These are phyloP conservation scores for Apodospora peruviana DNA, from an alignment of 495 filamentous ascomycete species.

Conservation along the genomic window DNA sequence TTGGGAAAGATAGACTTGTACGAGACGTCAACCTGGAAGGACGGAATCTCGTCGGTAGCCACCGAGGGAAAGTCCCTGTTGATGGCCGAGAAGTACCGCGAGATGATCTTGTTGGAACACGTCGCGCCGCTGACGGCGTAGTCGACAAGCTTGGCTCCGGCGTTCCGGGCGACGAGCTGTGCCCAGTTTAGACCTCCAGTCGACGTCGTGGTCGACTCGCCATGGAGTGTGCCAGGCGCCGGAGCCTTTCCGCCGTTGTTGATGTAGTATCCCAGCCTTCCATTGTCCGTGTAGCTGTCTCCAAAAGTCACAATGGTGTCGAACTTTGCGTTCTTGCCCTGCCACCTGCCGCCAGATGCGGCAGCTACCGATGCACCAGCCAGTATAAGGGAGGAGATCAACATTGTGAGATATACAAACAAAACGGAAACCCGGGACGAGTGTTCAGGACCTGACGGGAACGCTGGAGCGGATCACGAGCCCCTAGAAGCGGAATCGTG, in stretches of 20 bases:
- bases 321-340: slow-evolving; percentile 11
- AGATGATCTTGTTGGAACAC: slow-evolving; percentile 62
- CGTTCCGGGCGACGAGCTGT: slow-evolving; percentile 51
- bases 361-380: slow-evolving; percentile 17
- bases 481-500: background rate
- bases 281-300: slow-evolving; percentile 72
- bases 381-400: slow-evolving; percentile 19
- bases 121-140: slow-evolving; percentile 67
- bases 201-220: slow-evolving; percentile 41
- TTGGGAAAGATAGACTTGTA: slow-evolving; percentile 46
- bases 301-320: slow-evolving; percentile 49
- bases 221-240: slow-evolving; percentile 49
- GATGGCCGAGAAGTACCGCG: slow-evolving; percentile 43
- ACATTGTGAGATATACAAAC: slow-evolving; percentile 13
- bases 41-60: slow-evolving; percentile 60
- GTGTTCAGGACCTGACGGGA: background rate
- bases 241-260: slow-evolving; percentile 52
- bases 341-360: slow-evolving; percentile 12
- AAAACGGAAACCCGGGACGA: background rate
- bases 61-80: slow-evolving; percentile 55
- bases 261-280: slow-evolving; percentile 55
- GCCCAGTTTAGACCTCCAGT: slow-evolving; percentile 65
- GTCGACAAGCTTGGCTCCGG: slow-evolving; percentile 59
- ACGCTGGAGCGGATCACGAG: background rate
- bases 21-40: slow-evolving; percentile 57